Evolutionary conservation across 2,329 filamentous ascomycete species (phyloP).

Genomic region (Fusarium compactum): DNA sequence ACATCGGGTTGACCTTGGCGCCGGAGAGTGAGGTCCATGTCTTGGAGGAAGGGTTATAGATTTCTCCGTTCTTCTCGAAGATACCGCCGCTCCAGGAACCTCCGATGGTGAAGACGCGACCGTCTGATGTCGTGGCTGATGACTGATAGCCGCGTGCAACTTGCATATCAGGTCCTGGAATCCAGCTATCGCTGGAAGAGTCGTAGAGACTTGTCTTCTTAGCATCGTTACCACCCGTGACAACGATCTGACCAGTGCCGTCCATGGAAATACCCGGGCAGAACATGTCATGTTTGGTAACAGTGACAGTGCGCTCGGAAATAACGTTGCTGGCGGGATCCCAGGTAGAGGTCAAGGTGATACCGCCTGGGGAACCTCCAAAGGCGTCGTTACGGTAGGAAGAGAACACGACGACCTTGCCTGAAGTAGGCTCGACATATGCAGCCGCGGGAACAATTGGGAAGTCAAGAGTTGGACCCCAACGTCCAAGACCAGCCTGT

Average conservation of each 20-base stretch:
- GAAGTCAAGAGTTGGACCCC: constrained; percentile 34
- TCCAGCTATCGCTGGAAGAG: constrained; percentile 20
- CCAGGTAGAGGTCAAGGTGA: constrained; percentile 26
- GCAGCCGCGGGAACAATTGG: constrained; percentile 36
- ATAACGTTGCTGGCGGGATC: constrained; percentile 7
- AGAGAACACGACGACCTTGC: constrained; percentile 30
- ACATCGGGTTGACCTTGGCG: constrained; percentile 59
- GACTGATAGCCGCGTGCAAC: constrained; percentile 26
- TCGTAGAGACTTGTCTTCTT: constrained; percentile 62
- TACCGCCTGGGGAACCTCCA: background rate
- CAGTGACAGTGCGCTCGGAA: constrained; percentile 41
- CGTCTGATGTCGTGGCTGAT: constrained; percentile 17
- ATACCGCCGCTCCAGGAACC: constrained; percentile 30
- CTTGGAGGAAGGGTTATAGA: constrained; percentile 13
- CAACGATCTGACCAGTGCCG: constrained; percentile 61
- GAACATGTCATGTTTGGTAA: constrained; percentile 67
- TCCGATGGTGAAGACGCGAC: constrained; percentile 27
- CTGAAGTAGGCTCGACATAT: constrained; percentile 26
- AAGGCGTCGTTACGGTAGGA: constrained; percentile 17
- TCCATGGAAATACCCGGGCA: constrained; percentile 67
- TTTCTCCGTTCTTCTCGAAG: constrained; percentile 27
- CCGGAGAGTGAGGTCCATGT: constrained; percentile 41
- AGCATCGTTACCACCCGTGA: constrained; percentile 66
- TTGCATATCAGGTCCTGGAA: constrained; percentile 26
- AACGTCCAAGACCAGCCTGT: constrained; percentile 7